Conservation (phyloP, 163 green algal genomes). For the Scenedesmus sp. region DNA sequence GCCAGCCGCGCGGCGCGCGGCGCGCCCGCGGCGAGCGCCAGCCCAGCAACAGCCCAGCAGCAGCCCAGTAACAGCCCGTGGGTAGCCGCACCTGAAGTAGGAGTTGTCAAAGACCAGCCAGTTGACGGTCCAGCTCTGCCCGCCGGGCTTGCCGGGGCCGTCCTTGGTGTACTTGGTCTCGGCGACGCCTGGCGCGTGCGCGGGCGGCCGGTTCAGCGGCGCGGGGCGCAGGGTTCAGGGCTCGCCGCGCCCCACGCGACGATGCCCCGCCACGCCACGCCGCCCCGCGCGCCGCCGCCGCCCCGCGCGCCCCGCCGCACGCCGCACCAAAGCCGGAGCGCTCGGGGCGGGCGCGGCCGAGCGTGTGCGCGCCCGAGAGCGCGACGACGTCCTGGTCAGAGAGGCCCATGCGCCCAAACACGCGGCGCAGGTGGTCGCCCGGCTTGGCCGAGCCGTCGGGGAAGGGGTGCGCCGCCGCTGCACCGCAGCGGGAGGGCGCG, state of each 20-base stretch:
- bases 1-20: too few species aligned
- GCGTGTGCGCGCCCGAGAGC: constrained; percentile 82
- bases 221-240: too few species aligned
- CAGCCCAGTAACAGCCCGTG: neutral
- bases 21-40: too few species aligned
- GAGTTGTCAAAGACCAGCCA: constrained; percentile 96
- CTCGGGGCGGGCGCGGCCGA: constrained; percentile 67
- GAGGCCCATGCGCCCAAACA: constrained; percentile 74
- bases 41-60: neutral
- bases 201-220: too few species aligned
- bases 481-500: neutral
- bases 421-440: constrained; percentile 79
- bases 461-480: constrained; percentile 71
- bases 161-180: constrained; percentile 87
- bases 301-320: too few species aligned
- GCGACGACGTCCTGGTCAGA: constrained; percentile 95
- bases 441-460: constrained; percentile 59
- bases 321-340: constrained; percentile 70
- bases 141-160: constrained; percentile 72
- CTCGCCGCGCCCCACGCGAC: too few species aligned
- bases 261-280: too few species aligned
- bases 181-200: constrained; percentile 31
- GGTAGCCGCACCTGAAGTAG: constrained; percentile 49
- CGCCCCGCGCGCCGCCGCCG: too few species aligned
- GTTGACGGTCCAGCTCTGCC: constrained; percentile 88